Conservation (phyloP, 768 basidiomycete species). For the Tylopilus subfusipes region DNA sequence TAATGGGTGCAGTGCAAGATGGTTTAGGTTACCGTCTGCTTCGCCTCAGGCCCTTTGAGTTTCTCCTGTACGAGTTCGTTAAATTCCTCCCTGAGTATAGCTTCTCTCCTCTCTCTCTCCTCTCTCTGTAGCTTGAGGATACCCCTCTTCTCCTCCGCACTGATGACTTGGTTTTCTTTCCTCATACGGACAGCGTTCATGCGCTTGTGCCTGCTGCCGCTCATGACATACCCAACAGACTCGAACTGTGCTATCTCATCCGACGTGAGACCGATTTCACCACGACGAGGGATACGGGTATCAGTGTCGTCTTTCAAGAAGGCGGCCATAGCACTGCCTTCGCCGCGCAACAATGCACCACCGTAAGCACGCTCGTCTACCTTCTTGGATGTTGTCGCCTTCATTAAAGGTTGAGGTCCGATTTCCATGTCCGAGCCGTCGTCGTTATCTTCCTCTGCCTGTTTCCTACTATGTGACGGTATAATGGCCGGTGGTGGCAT, state of each 20-base stretch:
- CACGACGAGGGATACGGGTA: constrained; percentile 92
- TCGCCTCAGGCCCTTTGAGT: constrained; percentile 42
- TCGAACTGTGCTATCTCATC: constrained; percentile 88
- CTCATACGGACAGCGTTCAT: constrained; percentile 99
- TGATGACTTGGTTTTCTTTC: constrained; percentile 99
- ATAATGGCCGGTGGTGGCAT: constrained; percentile 25
- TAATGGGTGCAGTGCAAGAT: neutral
- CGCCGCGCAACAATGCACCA: constrained; percentile 85
- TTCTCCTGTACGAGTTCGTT: constrained; percentile 74
- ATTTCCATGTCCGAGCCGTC: constrained; percentile 62
- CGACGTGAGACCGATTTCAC: constrained; percentile 92
- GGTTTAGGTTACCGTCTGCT: constrained; percentile 13
- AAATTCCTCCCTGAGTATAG: constrained; percentile 86
- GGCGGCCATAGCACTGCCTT: constrained; percentile 97
- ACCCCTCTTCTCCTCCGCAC: constrained; percentile 95
- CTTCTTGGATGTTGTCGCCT: constrained; percentile 43
- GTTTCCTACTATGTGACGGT: constrained; percentile 12
- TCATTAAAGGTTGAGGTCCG: constrained; percentile 70
- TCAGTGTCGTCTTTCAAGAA: constrained; percentile 85
- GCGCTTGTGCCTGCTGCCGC: constrained; percentile 86
- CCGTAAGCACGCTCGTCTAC: constrained; percentile 86
- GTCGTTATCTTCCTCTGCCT: constrained; percentile 25
- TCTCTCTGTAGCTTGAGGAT: constrained; percentile 94
- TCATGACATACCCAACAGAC: constrained; percentile 95
- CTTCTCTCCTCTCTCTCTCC: constrained; percentile 88